Base-by-base conservation (phyloP, 495 filamentous ascomycete genomes). In the Hyaloscypha variabilis region DNA sequence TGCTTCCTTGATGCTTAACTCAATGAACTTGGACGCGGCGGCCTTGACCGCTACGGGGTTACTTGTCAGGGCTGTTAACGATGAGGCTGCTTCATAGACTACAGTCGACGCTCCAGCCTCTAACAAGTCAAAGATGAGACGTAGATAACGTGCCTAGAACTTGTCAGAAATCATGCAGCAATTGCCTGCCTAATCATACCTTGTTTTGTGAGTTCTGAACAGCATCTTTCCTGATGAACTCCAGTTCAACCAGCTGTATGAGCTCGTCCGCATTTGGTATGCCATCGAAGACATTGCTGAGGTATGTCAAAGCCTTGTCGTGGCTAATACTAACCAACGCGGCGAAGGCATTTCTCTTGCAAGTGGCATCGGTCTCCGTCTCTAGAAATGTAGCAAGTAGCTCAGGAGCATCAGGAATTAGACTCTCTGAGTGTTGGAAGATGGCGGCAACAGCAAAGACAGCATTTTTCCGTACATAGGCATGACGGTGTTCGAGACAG, bases 1-100 rank as follows among this genome's bases (percentile, higher is more conserved):
- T 3, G 95, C 90, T 77, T 97, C 95, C 77, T 94, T 94, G 72
- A 99, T 97, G 67, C 90, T 90, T 1, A 99, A 87, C 74, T 99
- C 96, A 62, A 97, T 96, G 75, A 98, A 94, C 74, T 99, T 99
- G 56, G 84, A 83, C 4, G 96, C 96, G 19, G 96, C 94, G 49
- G 96, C 96, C 77, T 98, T 99, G 53, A 99, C 94, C 46, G 94
- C 96, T 46, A 98, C 95, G 10, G 96, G 94, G 77, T 98, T 99
- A 76, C 86, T 96, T 19, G 96, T 97, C 24, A 99, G 84, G 8
- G 93, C 87, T 23, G 94, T 98, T 61, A 98, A 81, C n/a, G 93
- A 96, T 11, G 94, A 96, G n/a, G 96, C 96, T 36, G 96, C 94
- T 78, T 98, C 96, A 72, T 99, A 99, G 30, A 97, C 91, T 21